These are phyloP conservation scores for Daucus carota DNA, from an alignment of 129 eudicot species.

Conservation along the genomic window DH1_v3.0 NC_030383.2:7024001-7024500, in stretches of 20 bases:
- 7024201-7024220: slow-evolving; percentile 53
- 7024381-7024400: slow-evolving; percentile 27
- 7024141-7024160: slow-evolving; percentile 40
- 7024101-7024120: slow-evolving; percentile 39
- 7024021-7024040: slow-evolving; percentile 35
- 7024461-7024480: slow-evolving; percentile 20
- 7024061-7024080: slow-evolving; percentile 54
- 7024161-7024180: slow-evolving; percentile 43
- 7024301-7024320: slow-evolving; percentile 31
- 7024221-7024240: slow-evolving; percentile 45
- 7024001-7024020: slow-evolving; percentile 38
- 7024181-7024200: slow-evolving; percentile 80
- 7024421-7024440: slow-evolving; percentile 69
- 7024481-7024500: slow-evolving; percentile 17
- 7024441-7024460: slow-evolving; percentile 18
- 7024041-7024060: slow-evolving; percentile 38
- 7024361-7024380: slow-evolving; percentile 49
- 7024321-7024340: slow-evolving; percentile 18
- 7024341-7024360: slow-evolving; percentile 47
- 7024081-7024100: slow-evolving; percentile 21
- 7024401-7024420: slow-evolving; percentile 83
- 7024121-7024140: slow-evolving; percentile 66
- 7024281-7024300: slow-evolving; percentile 34
- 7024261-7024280: slow-evolving; percentile 42
- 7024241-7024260: slow-evolving; percentile 51